phyloP scores from a whole-genome alignment of 345 rosid species.

The Clausena lansium region DNA sequence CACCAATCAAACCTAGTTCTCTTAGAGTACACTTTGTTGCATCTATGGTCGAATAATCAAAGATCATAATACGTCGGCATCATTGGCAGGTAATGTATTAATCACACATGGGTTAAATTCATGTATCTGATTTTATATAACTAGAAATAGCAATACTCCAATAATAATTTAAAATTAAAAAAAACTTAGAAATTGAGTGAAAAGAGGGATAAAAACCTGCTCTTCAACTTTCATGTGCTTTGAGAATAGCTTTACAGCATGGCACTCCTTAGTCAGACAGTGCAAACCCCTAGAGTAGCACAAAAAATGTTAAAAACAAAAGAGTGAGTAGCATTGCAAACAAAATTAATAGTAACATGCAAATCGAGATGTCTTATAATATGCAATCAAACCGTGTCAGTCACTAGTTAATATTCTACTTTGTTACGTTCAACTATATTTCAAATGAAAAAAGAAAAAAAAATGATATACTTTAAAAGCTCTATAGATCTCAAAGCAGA shows the following conservation, averaged over 20 bases:
- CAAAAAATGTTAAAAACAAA: not conserved
- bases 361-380: not conserved
- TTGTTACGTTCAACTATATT: not conserved
- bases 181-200: not conserved
- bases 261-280: constrained; percentile 66
- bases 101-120: not conserved
- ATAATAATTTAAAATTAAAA: not conserved
- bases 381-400: too few species aligned
- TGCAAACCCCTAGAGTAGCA: constrained; percentile 54
- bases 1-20: not conserved
- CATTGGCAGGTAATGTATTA: not conserved
- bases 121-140: not conserved
- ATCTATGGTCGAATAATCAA: not conserved
- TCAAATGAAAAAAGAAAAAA: not conserved
- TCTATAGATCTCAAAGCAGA: constrained; percentile 81
- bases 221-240: constrained; percentile 92
- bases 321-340: not conserved
- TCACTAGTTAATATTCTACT: too few species aligned
- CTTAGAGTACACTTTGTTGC: too few species aligned
- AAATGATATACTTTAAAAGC: constrained; percentile 46
- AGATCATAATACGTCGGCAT: not conserved
- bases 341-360: not conserved
- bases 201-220: constrained; percentile 52
- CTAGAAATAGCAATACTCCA: not conserved
- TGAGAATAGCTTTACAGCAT: constrained; percentile 70